Evolutionary conservation across 805 yeast species (phyloP).

Genomic region (Henningerozyma blattae): DNA sequence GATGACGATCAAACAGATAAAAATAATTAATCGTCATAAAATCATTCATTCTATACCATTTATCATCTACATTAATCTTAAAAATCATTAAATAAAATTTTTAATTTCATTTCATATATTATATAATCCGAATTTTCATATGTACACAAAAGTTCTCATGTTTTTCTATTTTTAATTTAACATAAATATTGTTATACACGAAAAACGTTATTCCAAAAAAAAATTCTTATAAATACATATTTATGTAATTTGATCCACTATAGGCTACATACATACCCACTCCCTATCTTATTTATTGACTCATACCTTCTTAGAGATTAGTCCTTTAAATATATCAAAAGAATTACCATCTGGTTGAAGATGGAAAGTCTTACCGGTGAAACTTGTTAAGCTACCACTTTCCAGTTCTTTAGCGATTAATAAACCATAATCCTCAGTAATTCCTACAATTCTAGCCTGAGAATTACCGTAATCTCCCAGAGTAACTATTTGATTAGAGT

Average conservation of each 20-base stretch:
- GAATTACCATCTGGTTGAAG: constrained; percentile 97
- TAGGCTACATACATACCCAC: too few relatives aligned
- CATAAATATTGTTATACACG: too few relatives aligned
- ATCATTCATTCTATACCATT: background rate
- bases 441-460: constrained; percentile 63
- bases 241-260: too few relatives aligned
- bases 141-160: too few relatives aligned
- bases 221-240: too few relatives aligned
- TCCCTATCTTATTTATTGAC: too few relatives aligned
- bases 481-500: constrained; percentile 59
- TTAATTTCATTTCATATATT: too few relatives aligned
- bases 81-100: too few relatives aligned
- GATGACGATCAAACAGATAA: constrained; percentile 11
- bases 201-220: too few relatives aligned
- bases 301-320: constrained; percentile 51
- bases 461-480: constrained; percentile 41
- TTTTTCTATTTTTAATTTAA: too few relatives aligned
- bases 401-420: constrained; percentile 62
- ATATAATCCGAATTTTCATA: too few relatives aligned
- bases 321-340: constrained; percentile 86
- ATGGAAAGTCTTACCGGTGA: constrained; percentile 47
- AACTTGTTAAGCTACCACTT: constrained; percentile 25
- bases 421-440: constrained; percentile 76
- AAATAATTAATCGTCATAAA: background rate
- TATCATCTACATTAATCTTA: background rate